Percentiles rank a stretch among this genome's conserved stretches.
phyloP scores from a whole-genome alignment of 495 filamentous ascomycete genomes.

The Aspergillus diversus region DNA sequence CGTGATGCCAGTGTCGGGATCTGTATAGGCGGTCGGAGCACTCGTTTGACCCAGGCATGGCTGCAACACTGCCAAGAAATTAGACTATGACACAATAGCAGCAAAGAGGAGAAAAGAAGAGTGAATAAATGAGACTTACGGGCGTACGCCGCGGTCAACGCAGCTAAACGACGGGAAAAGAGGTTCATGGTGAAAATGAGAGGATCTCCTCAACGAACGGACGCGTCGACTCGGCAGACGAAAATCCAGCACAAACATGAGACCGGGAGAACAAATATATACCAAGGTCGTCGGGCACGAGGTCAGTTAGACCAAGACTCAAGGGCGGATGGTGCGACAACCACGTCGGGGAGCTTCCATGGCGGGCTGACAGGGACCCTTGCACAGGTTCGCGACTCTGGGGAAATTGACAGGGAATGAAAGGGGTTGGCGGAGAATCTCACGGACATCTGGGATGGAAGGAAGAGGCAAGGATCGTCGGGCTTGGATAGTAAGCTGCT shows the following conservation, averaged over 20 bases:
- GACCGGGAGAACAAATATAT: neutral
- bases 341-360: neutral
- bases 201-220: neutral
- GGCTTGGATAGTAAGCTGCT: neutral
- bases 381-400: neutral
- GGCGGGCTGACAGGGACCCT: neutral
- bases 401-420: neutral
- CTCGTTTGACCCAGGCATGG: conserved; percentile 15
- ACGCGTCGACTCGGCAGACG: neutral
- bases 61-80: conserved; percentile 16
- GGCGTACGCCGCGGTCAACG: conserved; percentile 8
- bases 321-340: neutral
- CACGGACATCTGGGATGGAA: neutral
- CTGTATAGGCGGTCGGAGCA: conserved; percentile 17
- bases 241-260: neutral
- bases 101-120: neutral
- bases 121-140: conserved; percentile 2
- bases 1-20: conserved; percentile 23
- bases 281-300: neutral
- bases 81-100: neutral
- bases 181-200: neutral
- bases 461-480: neutral
- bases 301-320: neutral
- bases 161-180: conserved; percentile 3
- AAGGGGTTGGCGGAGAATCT: neutral